phyloP scores from a whole-genome alignment of 106 monocot genomes.

The Agapanthus africanus region DNA sequence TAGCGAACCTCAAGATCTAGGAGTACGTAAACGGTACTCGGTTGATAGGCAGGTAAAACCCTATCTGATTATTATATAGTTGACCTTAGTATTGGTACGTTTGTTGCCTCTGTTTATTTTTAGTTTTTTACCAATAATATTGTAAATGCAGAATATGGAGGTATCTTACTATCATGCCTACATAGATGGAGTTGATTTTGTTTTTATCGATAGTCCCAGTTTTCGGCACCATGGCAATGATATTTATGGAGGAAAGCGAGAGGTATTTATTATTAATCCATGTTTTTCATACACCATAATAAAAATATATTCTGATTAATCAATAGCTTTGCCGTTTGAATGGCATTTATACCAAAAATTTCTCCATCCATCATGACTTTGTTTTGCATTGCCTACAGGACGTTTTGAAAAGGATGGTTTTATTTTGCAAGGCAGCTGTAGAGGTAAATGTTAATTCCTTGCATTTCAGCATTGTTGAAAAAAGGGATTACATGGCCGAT shows the following conservation, averaged over 20 bases:
- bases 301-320: background rate
- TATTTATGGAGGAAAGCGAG: slow-evolving; percentile 67
- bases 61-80: background rate
- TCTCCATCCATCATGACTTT: background rate
- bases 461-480: no score
- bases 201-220: slow-evolving; percentile 57
- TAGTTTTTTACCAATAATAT: no score
- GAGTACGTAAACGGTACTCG: slow-evolving; percentile 51
- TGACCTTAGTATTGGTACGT: background rate
- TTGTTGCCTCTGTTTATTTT: background rate
- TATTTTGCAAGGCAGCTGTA: slow-evolving; percentile 86
- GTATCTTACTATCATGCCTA: slow-evolving; percentile 66
- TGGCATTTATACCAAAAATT: background rate
- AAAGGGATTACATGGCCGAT: no score
- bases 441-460: slow-evolving; percentile 46
- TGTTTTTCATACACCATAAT: background rate
- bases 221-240: slow-evolving; percentile 46
- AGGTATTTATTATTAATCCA: slow-evolving; percentile 26
- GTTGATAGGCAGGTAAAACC: slow-evolving; percentile 66
- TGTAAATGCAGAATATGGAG: slow-evolving; percentile 59
- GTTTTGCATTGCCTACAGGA: slow-evolving; percentile 33
- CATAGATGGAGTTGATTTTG: slow-evolving; percentile 93
- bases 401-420: slow-evolving; percentile 73
- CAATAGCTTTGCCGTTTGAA: background rate
- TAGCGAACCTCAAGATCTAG: slow-evolving; percentile 47